phyloP scores from a whole-genome alignment of 805 yeast species.

The Lipomyces sp. region DNA sequence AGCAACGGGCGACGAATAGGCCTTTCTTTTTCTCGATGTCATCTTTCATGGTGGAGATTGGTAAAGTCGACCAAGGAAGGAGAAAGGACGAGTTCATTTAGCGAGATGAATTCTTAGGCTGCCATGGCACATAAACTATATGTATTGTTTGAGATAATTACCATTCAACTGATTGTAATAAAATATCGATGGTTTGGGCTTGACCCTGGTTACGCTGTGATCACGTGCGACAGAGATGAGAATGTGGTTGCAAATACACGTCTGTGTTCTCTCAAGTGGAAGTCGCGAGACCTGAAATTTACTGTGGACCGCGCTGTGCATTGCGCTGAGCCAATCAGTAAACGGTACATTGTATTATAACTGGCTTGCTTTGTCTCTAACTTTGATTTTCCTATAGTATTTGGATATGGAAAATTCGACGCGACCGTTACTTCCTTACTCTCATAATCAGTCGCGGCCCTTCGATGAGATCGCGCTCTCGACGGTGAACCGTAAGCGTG shows the following conservation, averaged over 20 bases:
- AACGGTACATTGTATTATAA: not conserved
- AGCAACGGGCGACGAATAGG: not conserved
- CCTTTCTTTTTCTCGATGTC: not conserved
- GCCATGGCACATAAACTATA: no score
- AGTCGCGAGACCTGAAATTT: no score
- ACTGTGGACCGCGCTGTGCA: not conserved
- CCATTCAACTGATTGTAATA: no score
- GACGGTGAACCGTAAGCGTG: conserved; percentile 29
- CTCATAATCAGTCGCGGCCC: conserved; percentile 32
- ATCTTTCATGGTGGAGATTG: not conserved
- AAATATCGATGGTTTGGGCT: no score
- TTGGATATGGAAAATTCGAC: conserved; percentile 10
- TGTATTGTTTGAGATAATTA: no score
- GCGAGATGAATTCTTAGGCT: not conserved
- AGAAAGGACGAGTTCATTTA: not conserved
- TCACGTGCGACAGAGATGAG: not conserved
- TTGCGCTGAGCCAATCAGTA: not conserved
- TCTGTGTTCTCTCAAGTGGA: no score
- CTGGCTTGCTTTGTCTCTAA: not conserved
- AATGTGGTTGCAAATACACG: no score
- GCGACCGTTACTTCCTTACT: conserved; percentile 32
- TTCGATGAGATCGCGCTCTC: conserved; percentile 29
- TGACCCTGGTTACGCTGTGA: not conserved
- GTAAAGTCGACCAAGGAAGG: not conserved
- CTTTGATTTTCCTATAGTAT: not conserved